Base-by-base conservation (phyloP, 306 rosid species). In the Fagus sylvatica region DNA sequence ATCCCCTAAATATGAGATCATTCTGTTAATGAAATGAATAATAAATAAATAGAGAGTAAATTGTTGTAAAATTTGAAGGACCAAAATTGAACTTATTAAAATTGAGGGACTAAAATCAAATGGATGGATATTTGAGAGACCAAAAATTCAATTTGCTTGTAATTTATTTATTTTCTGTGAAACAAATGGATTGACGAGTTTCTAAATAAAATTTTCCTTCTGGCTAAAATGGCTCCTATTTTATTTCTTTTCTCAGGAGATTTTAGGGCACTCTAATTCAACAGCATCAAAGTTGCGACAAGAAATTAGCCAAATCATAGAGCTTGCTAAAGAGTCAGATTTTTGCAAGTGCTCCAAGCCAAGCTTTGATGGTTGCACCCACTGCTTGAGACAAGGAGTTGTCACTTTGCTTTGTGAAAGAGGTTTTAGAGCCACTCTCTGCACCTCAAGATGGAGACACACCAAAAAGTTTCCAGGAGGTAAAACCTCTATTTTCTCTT, bases 401-500 rank as follows among this genome's bases (percentile, higher is more conserved):
- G 89, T 89, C 61, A 5, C 68, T 40, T 5, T 69, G 67, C 96
- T 90, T 33, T 9, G 75, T 16, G 53, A 84, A 28, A 85, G n/a
- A 72, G 96, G 96, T 40, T 68, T 87, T 78, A 84, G 9, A 3
- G 84, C 96, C 72, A 71, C 83, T 51, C 85, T 85, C 37, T 41
- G 90, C 65, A 53, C 72, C 36, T 90, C 96, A 17, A 87, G 82
- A 76, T 90, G 96, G 96, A 78, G 54, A 16, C 36, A 80, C 83
- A 85, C 93, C 3, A 71, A 71, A 70, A 85, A 85, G 16, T 32
- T 71, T 51, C 96, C 83, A 0, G 87, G 84, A 88, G 91, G 95
- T 90, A 2, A 6, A 32, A 78, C 59, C 43, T 68, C 3, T 13
- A 69, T 40, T 37, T 4, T 0, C 69, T 64, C 40, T 11, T 62